Base-by-base conservation (phyloP, 495 filamentous ascomycete species). In the Tuber umbilicatum region DNA sequence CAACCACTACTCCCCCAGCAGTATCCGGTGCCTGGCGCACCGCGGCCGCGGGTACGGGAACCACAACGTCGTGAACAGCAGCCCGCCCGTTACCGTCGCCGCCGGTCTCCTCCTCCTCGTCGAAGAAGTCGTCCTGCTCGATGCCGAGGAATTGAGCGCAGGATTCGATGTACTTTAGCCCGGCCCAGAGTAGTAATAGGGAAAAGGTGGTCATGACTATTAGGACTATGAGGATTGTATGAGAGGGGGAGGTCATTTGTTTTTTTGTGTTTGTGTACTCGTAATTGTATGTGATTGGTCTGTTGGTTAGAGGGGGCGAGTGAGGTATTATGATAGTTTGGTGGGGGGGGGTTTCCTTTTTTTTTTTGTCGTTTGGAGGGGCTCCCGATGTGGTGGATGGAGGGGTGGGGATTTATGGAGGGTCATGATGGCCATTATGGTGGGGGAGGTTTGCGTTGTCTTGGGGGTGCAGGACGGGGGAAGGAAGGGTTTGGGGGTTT, bases 121-220 rank as follows among this genome's bases (percentile, higher is more conserved):
- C 55, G 27, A 69, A 14, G 31, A 35, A 50, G 31, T 23, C 38
- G 39, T 69, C 69, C 19, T 67, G 74, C 27, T 40, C 40, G 2
- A 73, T 5, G 14, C 50, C 68, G 23, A 73, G 23, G 38, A 74
- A 78, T 19, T 41, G 71, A 0, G 76, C 69, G 40, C 76, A 78
- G 19, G 75, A 16, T 19, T 78, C 68, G 47, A 78, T 78, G 27
- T 74, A 78, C 55, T 70, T 37, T 2, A 78, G 71, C 5, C 71
- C 68, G 0, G 47, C n/a, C 60, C 75, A 78, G 27, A 79, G 23
- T 1, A 75, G 45, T 3, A 38, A 1, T 31, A 79, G 21, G 2
- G 55, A 45, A 4, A 79, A n/a, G 39, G 50, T 3, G 9, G 50
- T 31, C 50, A 60, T 27, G 1, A 60, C 10, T 10, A 60, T 23